Base-by-base conservation (phyloP, 1,139 yeast genomes). In the Lizanozyma gosingica region DNA sequence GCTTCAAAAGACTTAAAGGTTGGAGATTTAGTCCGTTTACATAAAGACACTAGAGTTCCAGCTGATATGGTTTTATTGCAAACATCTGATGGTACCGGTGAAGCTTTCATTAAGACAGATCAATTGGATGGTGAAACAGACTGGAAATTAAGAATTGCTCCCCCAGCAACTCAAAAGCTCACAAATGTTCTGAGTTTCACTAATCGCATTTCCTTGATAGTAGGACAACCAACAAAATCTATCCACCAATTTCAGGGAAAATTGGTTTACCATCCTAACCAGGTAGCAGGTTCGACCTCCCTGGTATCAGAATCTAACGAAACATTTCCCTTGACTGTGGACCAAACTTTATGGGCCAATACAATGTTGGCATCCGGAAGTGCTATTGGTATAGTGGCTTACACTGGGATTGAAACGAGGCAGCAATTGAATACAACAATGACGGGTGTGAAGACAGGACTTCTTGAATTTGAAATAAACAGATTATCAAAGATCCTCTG, bases 41-140 rank as follows among this genome's bases (percentile, higher is more conserved):
- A 83, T 50, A 92, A 90, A 54, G 94, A 85, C 51, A 78, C 76
- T 40, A 73, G 98, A 43, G 74, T 92, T 1, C 99, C 99, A 0
- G 97, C 98, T 1, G 98, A 94, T 57, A 72, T 88, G 78, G 66
- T 94, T 2, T 62, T 94, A 33, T 63, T 94, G 37, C 94, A 87
- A 55, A 81, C 96, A 0, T 81, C 90, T 39, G 97, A 90, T 54
- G 57, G 62, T 15, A 71, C 75, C 6, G 98, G 97, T 4, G 99
- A 92, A 57, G 77, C 92, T 1, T 94, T 94, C 54, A 85, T 94
- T 48, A 84, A 94, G 53, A 94, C 99, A 0, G 99, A 94, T 64
- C 99, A 94, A 60, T 68, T 94, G 41, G 99, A 94, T 59, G 99
- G 99, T 52, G 99, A 94, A 59, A 94, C 99, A 8, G 99, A 94